These are phyloP conservation scores for Neonectria ditissima DNA, from an alignment of 2,329 filamentous ascomycete genomes.

Conservation along the genomic window DNA sequence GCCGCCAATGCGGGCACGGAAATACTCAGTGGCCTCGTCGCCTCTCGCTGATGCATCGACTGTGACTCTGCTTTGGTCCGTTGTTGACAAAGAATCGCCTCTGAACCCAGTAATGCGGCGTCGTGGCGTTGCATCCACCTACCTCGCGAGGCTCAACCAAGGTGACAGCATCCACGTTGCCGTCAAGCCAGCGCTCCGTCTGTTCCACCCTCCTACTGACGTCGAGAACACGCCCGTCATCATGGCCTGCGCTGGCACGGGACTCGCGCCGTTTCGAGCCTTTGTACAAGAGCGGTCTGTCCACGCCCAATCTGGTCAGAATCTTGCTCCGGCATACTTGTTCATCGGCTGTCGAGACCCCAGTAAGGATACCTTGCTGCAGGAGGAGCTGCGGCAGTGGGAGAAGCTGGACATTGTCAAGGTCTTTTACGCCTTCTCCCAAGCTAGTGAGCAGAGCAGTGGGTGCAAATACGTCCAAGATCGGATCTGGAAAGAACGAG, in stretches of 20 bases:
- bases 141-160: slow-evolving; percentile 60
- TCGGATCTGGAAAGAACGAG: slow-evolving; percentile 14
- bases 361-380: slow-evolving; percentile 60
- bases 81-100: slow-evolving; percentile 66
- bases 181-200: slow-evolving; percentile 49
- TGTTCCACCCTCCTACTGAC: slow-evolving; percentile 60
- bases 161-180: slow-evolving; percentile 61
- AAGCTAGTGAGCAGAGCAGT: slow-evolving; percentile 11
- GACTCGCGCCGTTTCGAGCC: slow-evolving; percentile 69
- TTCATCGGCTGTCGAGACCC: slow-evolving; percentile 61
- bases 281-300: slow-evolving; percentile 69
- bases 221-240: slow-evolving; percentile 58
- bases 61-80: slow-evolving; percentile 72
- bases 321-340: slow-evolving; percentile 66
- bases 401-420: slow-evolving; percentile 61
- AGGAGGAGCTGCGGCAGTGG: slow-evolving; percentile 59
- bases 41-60: slow-evolving; percentile 66
- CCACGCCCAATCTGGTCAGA: slow-evolving; percentile 61
- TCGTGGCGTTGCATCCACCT: slow-evolving; percentile 69
- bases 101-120: slow-evolving; percentile 52
- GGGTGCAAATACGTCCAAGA: slow-evolving; percentile 28
- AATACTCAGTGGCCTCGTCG: slow-evolving; percentile 75
- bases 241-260: slow-evolving; percentile 61
- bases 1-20: slow-evolving; percentile 66
- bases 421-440: slow-evolving; percentile 65